These are phyloP conservation scores for Candida smagusa DNA, from an alignment of 1,139 yeast species.

Conservation along the genomic window DNA sequence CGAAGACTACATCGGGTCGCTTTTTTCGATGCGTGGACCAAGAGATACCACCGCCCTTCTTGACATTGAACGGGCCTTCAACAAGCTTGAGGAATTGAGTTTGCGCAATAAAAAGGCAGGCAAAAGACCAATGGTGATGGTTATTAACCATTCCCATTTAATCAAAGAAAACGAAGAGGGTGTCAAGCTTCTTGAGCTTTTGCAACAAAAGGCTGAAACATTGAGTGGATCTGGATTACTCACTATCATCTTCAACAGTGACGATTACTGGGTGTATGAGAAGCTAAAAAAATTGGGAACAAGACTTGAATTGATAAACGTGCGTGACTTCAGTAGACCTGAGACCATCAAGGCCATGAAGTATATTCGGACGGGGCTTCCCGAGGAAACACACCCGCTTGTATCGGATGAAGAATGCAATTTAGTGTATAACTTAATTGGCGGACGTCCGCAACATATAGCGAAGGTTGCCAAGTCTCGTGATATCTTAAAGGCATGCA, in stretches of 20 bases:
- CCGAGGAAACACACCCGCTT: not conserved
- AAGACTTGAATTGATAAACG: constrained; percentile 67
- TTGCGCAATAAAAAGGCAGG: constrained; percentile 44
- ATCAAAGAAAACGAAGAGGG: constrained; percentile 75
- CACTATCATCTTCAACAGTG: constrained; percentile 75
- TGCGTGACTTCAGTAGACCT: constrained; percentile 57
- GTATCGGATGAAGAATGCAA: constrained; percentile 43
- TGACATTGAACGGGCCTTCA: constrained; percentile 81
- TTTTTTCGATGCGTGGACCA: constrained; percentile 82
- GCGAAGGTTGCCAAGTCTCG: constrained; percentile 68
- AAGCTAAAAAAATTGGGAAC: constrained; percentile 72
- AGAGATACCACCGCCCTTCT: constrained; percentile 79
- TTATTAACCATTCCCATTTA: constrained; percentile 73
- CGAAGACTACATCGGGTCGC: constrained; percentile 80
- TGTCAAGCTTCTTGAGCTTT: constrained; percentile 62
- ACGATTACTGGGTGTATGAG: constrained; percentile 87
- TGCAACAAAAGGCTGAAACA: constrained; percentile 81
- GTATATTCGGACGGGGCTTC: constrained; percentile 42
- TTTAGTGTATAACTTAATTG: constrained; percentile 65
- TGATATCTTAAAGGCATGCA: constrained; percentile 63
- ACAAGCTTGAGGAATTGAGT: constrained; percentile 63
- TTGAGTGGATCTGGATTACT: constrained; percentile 74
- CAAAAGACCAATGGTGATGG: constrained; percentile 57
- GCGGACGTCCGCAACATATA: constrained; percentile 83
- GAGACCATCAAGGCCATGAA: constrained; percentile 59